Evolutionary conservation across 768 basidiomycete genomes (phyloP), one percentile per base, ranked within the genome.

Genomic region (Suillus paluster): DNA sequence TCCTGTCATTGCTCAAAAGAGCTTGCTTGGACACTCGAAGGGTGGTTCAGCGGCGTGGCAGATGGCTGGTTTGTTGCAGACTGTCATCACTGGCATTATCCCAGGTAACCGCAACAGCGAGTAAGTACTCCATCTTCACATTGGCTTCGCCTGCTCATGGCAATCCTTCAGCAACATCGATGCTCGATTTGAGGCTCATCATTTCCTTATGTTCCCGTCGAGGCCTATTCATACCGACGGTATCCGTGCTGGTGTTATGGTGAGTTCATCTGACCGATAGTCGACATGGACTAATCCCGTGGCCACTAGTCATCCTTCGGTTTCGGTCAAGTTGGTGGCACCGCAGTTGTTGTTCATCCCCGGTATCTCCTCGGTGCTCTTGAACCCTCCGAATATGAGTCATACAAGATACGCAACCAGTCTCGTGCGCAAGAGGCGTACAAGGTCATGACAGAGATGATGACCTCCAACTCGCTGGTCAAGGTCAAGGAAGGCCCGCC

Each of bases 11-110:
- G 95, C 97, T 3, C 97, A 99, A 77, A 99, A 99, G 85, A 94
- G 91, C 75, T 83, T 99, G 55, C 90, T 97, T 34, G 97, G 97
- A 63, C 97, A 99, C 73, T 90, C 97, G 12, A 99, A 99, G 83
- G 97, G 97, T 75, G 97, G 97, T 63, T 94, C 97, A n/a, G 97
- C 97, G 59, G 92, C 95, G 2, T 98, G 95, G 97, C 94, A 95
- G 78, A 86, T 97, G 84, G 90, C 88, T 69, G 97, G 97, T 67
- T 82, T 99, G 59, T 77, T 95, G 59, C 95, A 99, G 75, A 87
- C 88, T 12, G 83, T 99, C 64, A 83, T 81, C 65, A 87, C 88
- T 49, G 97, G 96, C 57, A 84, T 97, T 65, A 83, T 99, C 65
- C 96, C 97, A 8, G 96, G 95, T 45, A 99, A 99, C 75, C 87